phyloP scores from a whole-genome alignment of 352 stramenopile genomes.

The Globisporangium okanoganense region DNA sequence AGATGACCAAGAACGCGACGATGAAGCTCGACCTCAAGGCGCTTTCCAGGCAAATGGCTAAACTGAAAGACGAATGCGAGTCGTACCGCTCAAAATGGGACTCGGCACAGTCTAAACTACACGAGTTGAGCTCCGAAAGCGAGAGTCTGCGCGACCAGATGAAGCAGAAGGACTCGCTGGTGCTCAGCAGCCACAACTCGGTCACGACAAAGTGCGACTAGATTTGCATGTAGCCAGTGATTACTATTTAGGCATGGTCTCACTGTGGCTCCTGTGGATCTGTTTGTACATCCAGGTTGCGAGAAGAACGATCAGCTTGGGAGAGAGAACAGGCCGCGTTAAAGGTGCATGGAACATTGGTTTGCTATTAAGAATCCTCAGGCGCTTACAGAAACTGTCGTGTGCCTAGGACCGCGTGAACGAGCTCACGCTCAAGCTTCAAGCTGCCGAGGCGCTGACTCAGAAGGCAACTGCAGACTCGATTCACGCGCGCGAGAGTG shows the following conservation, averaged over 20 bases:
- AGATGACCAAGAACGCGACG: conserved; percentile 32
- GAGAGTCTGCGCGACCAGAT: conserved; percentile 65
- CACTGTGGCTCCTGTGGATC: background rate
- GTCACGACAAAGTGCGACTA: conserved; percentile 42
- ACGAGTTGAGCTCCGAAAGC: conserved; percentile 43
- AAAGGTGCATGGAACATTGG: too few species aligned
- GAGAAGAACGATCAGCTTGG: conserved; percentile 49
- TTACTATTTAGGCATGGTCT: background rate
- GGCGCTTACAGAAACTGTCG: background rate
- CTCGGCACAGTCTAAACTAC: conserved; percentile 52
- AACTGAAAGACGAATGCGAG: conserved; percentile 48
- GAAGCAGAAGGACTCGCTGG: conserved; percentile 69
- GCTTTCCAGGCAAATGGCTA: conserved; percentile 34
- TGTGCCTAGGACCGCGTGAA: conserved; percentile 34
- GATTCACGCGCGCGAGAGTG: conserved; percentile 18
- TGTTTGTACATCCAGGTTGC: conserved; percentile 27
- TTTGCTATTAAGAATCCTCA: background rate
- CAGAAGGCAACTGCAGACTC: conserved; percentile 23
- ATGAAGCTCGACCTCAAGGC: conserved; percentile 64
- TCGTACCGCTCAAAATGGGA: conserved; percentile 45
- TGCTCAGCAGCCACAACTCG: conserved; percentile 56
- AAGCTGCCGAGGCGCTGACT: conserved; percentile 40
- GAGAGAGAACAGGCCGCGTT: conserved; percentile 42
- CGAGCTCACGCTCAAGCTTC: conserved; percentile 52
- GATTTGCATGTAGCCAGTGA: background rate